Conservation (phyloP, 768 basidiomycete genomes). For the Collybia nuda region DNA sequence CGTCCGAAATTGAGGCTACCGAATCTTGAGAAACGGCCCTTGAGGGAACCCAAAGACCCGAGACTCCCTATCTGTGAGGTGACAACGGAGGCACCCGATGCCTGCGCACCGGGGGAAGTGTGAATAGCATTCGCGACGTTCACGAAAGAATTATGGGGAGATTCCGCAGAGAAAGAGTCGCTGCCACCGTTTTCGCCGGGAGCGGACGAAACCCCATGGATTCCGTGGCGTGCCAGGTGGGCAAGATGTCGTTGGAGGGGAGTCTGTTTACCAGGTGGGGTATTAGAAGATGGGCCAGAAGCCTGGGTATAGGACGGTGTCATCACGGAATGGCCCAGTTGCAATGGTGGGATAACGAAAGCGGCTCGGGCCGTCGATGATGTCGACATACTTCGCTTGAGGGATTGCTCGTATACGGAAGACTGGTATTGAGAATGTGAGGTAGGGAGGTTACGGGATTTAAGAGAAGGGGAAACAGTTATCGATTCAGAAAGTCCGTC, state of each 20-base stretch:
- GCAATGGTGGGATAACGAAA: slow-evolving; percentile 52
- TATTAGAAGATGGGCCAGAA: slow-evolving; percentile 20
- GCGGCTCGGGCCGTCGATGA: slow-evolving; percentile 41
- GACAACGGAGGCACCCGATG: slow-evolving; percentile 58
- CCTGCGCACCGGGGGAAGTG: slow-evolving; percentile 34
- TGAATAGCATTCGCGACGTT: slow-evolving; percentile 61
- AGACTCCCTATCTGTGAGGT: slow-evolving; percentile 65
- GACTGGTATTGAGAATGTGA: slow-evolving; percentile 46
- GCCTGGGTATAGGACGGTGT: slow-evolving; percentile 47
- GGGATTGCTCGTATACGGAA: slow-evolving; percentile 50
- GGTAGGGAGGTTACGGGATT: slow-evolving; percentile 31
- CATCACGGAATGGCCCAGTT: slow-evolving; percentile 44
- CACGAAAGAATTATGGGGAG: slow-evolving; percentile 74
- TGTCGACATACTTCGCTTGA: slow-evolving; percentile 46
- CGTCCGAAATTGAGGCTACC: slow-evolving; percentile 74
- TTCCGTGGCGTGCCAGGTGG: slow-evolving; percentile 79
- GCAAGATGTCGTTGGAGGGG: slow-evolving; percentile 80
- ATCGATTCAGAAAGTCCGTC: slow-evolving; percentile 52
- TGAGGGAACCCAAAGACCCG: slow-evolving; percentile 60
- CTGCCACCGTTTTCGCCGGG: slow-evolving; percentile 62
- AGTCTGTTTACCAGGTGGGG: slow-evolving; percentile 53
- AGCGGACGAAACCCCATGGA: slow-evolving; percentile 78
- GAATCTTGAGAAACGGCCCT: slow-evolving; percentile 74
- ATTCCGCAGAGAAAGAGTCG: slow-evolving; percentile 63
- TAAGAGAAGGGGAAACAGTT: slow-evolving; percentile 32